Evolutionary conservation across 176 grass and related monocot species (phyloP).

Genomic region (Triticum turgidum): DNA sequence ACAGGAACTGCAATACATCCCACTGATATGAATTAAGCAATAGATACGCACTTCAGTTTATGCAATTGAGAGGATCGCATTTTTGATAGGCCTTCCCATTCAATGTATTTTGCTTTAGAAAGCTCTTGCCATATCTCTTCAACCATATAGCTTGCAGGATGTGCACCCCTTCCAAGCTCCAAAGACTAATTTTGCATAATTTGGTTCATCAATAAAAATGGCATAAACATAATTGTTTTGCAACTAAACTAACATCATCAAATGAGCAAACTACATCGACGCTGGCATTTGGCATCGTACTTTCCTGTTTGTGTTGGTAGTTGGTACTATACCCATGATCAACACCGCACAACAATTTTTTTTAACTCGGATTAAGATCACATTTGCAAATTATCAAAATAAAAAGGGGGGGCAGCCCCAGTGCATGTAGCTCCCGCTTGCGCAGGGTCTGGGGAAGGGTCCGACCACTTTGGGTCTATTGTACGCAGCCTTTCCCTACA

Average conservation of each 20-base stretch:
- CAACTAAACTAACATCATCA: constrained; percentile 23
- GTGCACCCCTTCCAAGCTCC: constrained; percentile 77
- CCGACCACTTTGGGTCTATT: too few relatives aligned
- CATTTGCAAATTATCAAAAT: background rate
- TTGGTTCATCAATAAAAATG: constrained; percentile 26
- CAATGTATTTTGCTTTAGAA: constrained; percentile 72
- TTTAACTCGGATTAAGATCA: background rate
- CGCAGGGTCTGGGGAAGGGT: too few relatives aligned
- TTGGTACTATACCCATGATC: background rate
- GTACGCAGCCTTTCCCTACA: too few relatives aligned
- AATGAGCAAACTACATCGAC: constrained; percentile 5
- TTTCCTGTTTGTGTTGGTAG: background rate
- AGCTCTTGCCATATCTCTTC: constrained; percentile 84
- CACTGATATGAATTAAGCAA: background rate
- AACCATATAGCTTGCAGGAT: constrained; percentile 76
- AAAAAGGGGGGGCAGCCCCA: too few relatives aligned
- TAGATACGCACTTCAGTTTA: constrained; percentile 54
- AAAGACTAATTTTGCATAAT: constrained; percentile 56
- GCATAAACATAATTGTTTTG: background rate
- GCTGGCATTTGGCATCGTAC: background rate
- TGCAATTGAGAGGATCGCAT: constrained; percentile 37
- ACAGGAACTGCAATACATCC: background rate
- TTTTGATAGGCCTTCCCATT: constrained; percentile 78
- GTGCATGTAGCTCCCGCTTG: too few relatives aligned
- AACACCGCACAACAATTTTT: background rate